Conservation (phyloP, 441 rosid genomes). For the Flueggea neowawraea region DNA sequence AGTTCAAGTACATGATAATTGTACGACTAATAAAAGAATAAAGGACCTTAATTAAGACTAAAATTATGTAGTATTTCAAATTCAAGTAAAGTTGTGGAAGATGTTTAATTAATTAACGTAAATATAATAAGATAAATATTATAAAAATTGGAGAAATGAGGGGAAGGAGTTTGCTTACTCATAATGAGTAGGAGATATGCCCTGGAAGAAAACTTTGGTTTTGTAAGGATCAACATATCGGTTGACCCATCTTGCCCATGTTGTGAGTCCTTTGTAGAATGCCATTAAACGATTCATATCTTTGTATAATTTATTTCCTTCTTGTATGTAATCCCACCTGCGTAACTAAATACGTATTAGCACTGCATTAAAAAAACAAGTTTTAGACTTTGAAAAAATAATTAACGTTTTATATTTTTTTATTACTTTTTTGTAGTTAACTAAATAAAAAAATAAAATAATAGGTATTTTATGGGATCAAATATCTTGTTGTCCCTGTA, state of each 20-base stretch:
- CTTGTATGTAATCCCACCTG: constrained; percentile 53
- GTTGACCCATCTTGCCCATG: constrained; percentile 63
- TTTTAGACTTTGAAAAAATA: no score
- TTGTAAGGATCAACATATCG: constrained; percentile 25
- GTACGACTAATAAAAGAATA: neutral
- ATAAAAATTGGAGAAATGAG: neutral
- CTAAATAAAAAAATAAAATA: no score
- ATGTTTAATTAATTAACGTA: neutral
- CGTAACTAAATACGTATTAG: neutral
- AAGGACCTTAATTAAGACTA: no score
- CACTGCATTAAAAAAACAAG: neutral
- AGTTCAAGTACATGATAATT: no score
- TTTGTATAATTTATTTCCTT: constrained; percentile 20
- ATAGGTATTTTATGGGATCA: no score
- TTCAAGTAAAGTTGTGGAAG: no score
- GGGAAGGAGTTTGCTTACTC: constrained; percentile 26
- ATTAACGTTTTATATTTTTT: no score
- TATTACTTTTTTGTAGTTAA: no score
- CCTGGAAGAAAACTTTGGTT: constrained; percentile 53
- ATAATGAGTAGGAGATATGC: constrained; percentile 48
- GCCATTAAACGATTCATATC: constrained; percentile 59
- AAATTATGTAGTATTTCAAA: no score
- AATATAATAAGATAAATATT: neutral
- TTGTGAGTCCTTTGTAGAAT: constrained; percentile 40
- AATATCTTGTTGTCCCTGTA: no score